phyloP scores from a whole-genome alignment of 768 basidiomycete species.

The Crepidotus variabilis region DNA sequence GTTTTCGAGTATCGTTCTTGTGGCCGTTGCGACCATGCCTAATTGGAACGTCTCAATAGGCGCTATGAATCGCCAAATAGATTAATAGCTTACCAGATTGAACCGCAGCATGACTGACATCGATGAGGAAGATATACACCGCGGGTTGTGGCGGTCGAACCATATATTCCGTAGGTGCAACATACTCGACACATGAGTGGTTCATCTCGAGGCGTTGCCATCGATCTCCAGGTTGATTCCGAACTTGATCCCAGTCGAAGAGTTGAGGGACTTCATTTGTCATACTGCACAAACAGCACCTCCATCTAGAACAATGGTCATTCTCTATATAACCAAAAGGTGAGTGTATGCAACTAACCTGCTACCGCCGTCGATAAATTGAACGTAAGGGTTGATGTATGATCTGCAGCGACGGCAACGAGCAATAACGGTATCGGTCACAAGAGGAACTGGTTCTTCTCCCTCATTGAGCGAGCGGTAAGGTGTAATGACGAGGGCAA shows the following conservation, averaged over 20 bases:
- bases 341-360: slow-evolving; percentile 40
- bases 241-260: slow-evolving; percentile 96
- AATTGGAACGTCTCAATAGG: slow-evolving; percentile 1
- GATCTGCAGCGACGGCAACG: slow-evolving; percentile 94
- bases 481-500: slow-evolving; percentile 86
- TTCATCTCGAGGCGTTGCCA: slow-evolving; percentile 95
- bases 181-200: slow-evolving; percentile 90
- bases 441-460: slow-evolving; percentile 81
- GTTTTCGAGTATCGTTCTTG: slow-evolving; percentile 92
- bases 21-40: slow-evolving; percentile 99
- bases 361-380: slow-evolving; percentile 97
- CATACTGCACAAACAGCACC: slow-evolving; percentile 98
- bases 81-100: slow-evolving; percentile 62
- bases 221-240: slow-evolving; percentile 91
- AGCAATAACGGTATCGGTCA: slow-evolving; percentile 92
- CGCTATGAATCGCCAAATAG: not conserved
- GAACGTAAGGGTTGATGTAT: slow-evolving; percentile 97
- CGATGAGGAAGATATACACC: slow-evolving; percentile 95
- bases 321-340: not conserved
- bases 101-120: slow-evolving; percentile 89
- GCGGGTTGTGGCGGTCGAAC: slow-evolving; percentile 97
- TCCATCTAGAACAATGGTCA: slow-evolving; percentile 57
- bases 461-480: slow-evolving; percentile 85
- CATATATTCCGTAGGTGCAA: slow-evolving; percentile 99
- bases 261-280: slow-evolving; percentile 97